Evolutionary conservation across 2,329 filamentous ascomycete genomes (phyloP), one percentile per base, ranked within the genome.

Genomic region (Scopulariopsis brevicaulis): DNA sequence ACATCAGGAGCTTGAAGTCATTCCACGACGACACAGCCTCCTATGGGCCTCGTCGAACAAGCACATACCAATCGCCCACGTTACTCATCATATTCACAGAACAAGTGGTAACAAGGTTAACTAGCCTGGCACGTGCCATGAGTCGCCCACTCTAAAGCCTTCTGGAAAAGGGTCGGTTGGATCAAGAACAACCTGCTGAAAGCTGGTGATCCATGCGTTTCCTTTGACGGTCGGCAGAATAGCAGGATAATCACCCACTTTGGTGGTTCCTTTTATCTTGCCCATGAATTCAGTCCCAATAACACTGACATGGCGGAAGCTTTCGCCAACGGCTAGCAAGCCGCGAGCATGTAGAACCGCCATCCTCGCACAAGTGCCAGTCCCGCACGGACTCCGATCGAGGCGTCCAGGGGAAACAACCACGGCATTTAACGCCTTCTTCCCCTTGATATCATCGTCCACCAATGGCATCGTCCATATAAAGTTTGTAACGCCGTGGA

Each of bases 361-460:
- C 60, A 77, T 65, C 14, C 74, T 65, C 2, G 74, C 73, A 59
- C 67, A 73, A 0, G 71, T 76, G 1, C 75, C 74, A 1, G 73
- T 77, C 6, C 75, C 75, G 55, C 74, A 76, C 1, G 74, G 75
- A 59, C 74, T 75, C 22, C 74, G 63, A 60, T 78, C 75, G 32
- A 76, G 69, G n/a, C 75, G 63, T 0, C 74, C 74, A 0, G 74
- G 74, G 0, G 71, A 71, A 4, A 77, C 74, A 4, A 77, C 70
- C 12, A 75, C 72, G 0, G 74, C 68, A 60, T 76, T 73, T 6
- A 64, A 62, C 18, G 70, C 69, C 7, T 60, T 60, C 52, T 71
- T 73, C 8, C 64, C 64, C 0, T 57, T 53, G 5, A 46, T n/a
- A n/a, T n/a, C 57, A n/a, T 54, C 60, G 20, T 59, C 61, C 48